Base-by-base conservation (phyloP, 345 rosid species). In the Populus simonii region DNA sequence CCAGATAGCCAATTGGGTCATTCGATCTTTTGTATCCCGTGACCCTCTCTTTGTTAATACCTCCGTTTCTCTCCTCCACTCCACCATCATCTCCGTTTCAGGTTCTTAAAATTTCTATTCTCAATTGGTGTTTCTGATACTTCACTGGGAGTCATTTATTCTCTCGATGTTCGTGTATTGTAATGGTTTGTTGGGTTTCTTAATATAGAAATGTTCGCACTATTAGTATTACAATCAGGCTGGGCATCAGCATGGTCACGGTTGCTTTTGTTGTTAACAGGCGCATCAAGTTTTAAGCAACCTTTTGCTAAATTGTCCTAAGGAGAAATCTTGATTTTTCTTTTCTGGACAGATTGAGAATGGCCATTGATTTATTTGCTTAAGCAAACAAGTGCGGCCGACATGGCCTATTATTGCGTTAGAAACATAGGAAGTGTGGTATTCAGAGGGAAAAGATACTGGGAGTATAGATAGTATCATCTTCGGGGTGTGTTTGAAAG, bases 1-100 rank as follows among this genome's bases (percentile, higher is more conserved):
- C 91, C 97, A 94, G 79, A 45, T 74, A 25, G 89, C 92, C 47
- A 94, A 93, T 78, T 88, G 91, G 92, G 79, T 85, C 27, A 69
- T 93, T 79, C 89, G 97, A 27, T 25, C 63, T 31, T 70, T 55
- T 76, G 80, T 92, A 72, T 92, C 94, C 80, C 97, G 97, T 71
- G 97, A 93, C 72, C 91, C 95, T 81, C 89, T 93, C 79, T 90
- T 92, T 55, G 98, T 94, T 49, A 94, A 93, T 25, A 94, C 97
- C 82, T 85, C 89, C 35, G 97, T 92, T 74, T 94, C 98, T 71
- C 95, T 94, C 66, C 89, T 94, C 83, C 98, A 94, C 83, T 93
- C 98, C 61, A 71, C 89, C 53, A 31, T 89, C 76, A 90, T 94
- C 74, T 94, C 98, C 36, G 81, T 80, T 72, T 93, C 97, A 89